Conservation (phyloP, 345 rosid genomes). For the Noccaea caerulescens region DNA sequence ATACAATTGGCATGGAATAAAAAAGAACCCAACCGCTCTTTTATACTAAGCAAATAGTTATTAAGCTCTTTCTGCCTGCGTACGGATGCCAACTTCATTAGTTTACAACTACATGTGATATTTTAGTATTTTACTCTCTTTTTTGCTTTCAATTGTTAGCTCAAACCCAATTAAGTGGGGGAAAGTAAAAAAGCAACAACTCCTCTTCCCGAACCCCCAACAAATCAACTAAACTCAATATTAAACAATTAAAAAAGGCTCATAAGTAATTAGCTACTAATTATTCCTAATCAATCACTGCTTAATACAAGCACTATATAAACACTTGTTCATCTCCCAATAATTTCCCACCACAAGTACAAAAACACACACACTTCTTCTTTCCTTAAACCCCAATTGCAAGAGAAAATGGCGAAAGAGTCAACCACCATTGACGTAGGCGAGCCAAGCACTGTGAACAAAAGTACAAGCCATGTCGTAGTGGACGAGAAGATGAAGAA, state of each 20-base stretch:
- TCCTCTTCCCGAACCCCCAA: conserved; percentile 33
- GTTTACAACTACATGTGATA: background rate
- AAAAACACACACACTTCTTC: conserved; percentile 14
- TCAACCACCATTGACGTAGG: conserved; percentile 44
- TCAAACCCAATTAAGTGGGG: conserved; percentile 25
- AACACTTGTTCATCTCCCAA: conserved; percentile 14
- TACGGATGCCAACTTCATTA: conserved; percentile 34
- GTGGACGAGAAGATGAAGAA: conserved; percentile 30
- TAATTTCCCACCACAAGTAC: conserved; percentile 34
- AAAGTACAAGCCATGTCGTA: conserved; percentile 35
- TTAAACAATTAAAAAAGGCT: background rate
- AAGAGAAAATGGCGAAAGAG: conserved; percentile 40
- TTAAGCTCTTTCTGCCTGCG: conserved; percentile 3
- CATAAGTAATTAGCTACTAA: conserved; percentile 22
- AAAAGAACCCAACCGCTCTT: no score
- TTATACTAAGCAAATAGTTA: background rate
- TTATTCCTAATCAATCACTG: conserved; percentile 1
- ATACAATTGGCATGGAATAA: no score
- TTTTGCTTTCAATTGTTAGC: conserved; percentile 7
- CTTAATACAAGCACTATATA: conserved; percentile 33
- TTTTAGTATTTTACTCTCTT: background rate
- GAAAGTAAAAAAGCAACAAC: conserved; percentile 41
- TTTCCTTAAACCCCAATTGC: conserved; percentile 25
- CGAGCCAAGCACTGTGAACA: conserved; percentile 43
- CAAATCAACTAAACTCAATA: conserved; percentile 39